phyloP scores from a whole-genome alignment of 1,139 yeast species.

The Pichia sp. region DNA sequence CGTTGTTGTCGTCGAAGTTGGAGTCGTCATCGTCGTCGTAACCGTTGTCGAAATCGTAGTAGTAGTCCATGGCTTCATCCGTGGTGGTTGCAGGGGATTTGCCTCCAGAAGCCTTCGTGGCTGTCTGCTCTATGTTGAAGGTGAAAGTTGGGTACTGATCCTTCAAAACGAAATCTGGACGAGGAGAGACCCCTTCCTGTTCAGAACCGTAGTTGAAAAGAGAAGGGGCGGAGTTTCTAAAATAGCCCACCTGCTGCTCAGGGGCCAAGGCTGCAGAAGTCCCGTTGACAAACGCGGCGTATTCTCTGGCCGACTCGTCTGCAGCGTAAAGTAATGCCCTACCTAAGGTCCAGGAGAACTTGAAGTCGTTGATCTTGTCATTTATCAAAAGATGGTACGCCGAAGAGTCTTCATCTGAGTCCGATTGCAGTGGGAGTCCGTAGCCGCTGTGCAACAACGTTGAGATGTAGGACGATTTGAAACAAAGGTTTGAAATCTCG shows the following conservation, averaged over 20 bases:
- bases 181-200: conserved; percentile 36
- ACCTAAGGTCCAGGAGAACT: conserved; percentile 83
- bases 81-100: conserved; percentile 1
- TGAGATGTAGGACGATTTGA: conserved; percentile 69
- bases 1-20: conserved; percentile 5
- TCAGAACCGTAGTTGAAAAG: conserved; percentile 54
- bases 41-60: conserved; percentile 4
- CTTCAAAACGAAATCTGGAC: conserved; percentile 43
- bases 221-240: conserved; percentile 46
- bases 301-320: conserved; percentile 26
- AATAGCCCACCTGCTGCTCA: conserved; percentile 39
- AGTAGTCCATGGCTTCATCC: conserved; percentile 2
- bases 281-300: conserved; percentile 17
- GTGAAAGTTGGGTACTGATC: conserved; percentile 19
- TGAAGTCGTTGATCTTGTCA: conserved; percentile 51
- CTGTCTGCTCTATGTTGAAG: conserved; percentile 1
- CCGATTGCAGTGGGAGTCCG: conserved; percentile 48
- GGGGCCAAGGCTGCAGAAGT: conserved; percentile 9
- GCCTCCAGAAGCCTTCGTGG: background rate
- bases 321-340: conserved; percentile 60
- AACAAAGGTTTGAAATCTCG: conserved; percentile 53
- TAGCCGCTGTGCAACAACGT: conserved; percentile 70
- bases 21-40: conserved; percentile 5
- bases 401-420: background rate
- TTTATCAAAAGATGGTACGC: conserved; percentile 45